Evolutionary conservation across 352 stramenopile species (phyloP), one percentile per base, ranked within the genome.

Genomic region (Phytopythium cucurbitacearum): DNA sequence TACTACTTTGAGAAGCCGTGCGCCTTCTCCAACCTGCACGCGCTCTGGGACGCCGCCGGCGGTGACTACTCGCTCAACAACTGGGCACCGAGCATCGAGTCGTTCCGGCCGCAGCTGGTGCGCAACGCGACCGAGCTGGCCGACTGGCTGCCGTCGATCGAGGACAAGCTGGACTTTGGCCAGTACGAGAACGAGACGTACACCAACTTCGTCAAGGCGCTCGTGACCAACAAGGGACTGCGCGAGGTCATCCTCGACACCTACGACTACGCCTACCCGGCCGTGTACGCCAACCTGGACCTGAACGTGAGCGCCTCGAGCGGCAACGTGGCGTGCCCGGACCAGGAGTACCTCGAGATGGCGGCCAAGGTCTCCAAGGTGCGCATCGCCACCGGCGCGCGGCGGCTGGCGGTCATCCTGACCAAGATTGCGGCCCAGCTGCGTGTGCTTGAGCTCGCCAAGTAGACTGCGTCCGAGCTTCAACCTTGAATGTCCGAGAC

Each of bases 21-120:
- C 40, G 65, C 45, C 4, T 74, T 73, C 58, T 69, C 56, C 40
- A 91, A 91, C 73, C 54, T 87, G 34, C 80, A 91, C 59, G 73
- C 75, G 3, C 58, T 87, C 12, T 90, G 73, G 69, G 80, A 90
- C 33, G 65, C 62, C 8, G 75, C 67, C n/a, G 76, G 68, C 15
- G 80, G 80, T 10, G 44, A 75, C 11, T 77, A 74, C 57, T 70
- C 58, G 33, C 42, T 68, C 34, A 84, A 80, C 62, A 76, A 88
- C 56, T 90, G 80, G 79, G 52, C 53, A 9, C 45, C 67, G 6
- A 60, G 60, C 46, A 65, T 69, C 39, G 52, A 65, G 40, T 45
- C 33, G 46, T 64, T 71, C 52, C 51, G 57, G 4, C 59, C 53
- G 38, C 58, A 52, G 5, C 46, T 72, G 33, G 47, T 68, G 33